Evolutionary conservation across 192 early-diverging fungal species (phyloP).

Genomic region (Coemansia sp.): DNA sequence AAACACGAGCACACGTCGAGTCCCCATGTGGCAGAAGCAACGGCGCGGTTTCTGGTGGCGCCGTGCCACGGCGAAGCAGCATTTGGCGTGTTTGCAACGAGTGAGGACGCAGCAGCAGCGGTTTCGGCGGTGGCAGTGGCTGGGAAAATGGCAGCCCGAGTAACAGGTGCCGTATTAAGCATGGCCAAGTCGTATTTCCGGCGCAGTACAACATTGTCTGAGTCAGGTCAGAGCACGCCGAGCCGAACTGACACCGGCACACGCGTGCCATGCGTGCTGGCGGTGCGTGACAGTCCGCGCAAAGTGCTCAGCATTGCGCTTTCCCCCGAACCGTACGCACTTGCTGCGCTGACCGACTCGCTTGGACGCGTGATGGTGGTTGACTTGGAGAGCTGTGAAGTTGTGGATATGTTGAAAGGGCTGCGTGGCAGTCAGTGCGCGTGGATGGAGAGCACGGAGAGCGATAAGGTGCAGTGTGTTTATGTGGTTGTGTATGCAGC

Average conservation of each 20-base stretch:
- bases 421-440: constrained; percentile 49
- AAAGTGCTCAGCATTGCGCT: constrained; percentile 42
- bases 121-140: constrained; percentile 45
- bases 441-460: constrained; percentile 28
- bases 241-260: constrained; percentile 18
- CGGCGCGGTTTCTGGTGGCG: constrained; percentile 45
- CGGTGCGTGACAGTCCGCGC: constrained; percentile 35
- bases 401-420: constrained; percentile 46
- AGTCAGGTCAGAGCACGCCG: constrained; percentile 6
- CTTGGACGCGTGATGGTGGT: constrained; percentile 36
- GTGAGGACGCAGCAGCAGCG: constrained; percentile 30
- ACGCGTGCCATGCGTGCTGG: constrained; percentile 33
- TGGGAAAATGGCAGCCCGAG: constrained; percentile 35
- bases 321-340: constrained; percentile 22
- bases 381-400: constrained; percentile 44
- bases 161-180: constrained; percentile 41
- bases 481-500: constrained; percentile 38
- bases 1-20: constrained; percentile 30
- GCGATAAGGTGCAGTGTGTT: constrained; percentile 3
- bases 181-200: constrained; percentile 48
- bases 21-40: constrained; percentile 29
- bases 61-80: constrained; percentile 43
- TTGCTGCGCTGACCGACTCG: constrained; percentile 45
- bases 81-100: constrained; percentile 48
- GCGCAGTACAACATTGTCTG: constrained; percentile 9